phyloP scores from a whole-genome alignment of 2,329 filamentous ascomycete genomes.

The Graphium sp. region DNA sequence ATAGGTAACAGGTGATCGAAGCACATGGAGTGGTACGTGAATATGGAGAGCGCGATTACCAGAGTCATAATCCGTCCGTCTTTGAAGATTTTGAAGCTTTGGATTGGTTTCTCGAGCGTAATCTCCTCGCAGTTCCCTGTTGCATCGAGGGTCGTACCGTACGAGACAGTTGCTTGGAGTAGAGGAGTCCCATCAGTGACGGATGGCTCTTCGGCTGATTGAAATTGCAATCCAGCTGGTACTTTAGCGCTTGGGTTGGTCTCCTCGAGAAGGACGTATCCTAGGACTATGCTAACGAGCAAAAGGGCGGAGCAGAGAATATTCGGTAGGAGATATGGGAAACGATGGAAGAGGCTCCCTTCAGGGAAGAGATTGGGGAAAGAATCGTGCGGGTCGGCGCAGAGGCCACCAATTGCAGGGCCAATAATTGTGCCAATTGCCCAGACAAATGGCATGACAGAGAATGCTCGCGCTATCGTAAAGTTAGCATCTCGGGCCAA shows the following conservation, averaged over 20 bases:
- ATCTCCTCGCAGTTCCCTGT: slow-evolving; percentile 30
- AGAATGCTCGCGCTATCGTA: slow-evolving; percentile 59
- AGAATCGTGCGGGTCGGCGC: slow-evolving; percentile 59
- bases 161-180: slow-evolving; percentile 56
- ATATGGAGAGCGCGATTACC: slow-evolving; percentile 69
- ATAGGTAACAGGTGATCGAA: slow-evolving; percentile 87
- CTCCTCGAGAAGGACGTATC: slow-evolving; percentile 71
- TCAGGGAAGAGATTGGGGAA: slow-evolving; percentile 57
- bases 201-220: slow-evolving; percentile 22
- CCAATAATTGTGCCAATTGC: slow-evolving; percentile 79
- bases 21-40: slow-evolving; percentile 90
- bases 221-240: slow-evolving; percentile 13
- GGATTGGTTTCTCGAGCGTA: slow-evolving; percentile 9
- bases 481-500: not conserved
- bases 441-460: slow-evolving; percentile 93
- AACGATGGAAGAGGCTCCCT: slow-evolving; percentile 54
- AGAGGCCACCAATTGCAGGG: slow-evolving; percentile 72
- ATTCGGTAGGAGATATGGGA: slow-evolving; percentile 83
- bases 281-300: slow-evolving; percentile 60
- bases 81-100: slow-evolving; percentile 6
- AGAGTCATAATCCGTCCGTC: slow-evolving; percentile 19
- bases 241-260: slow-evolving; percentile 74
- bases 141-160: slow-evolving; percentile 47
- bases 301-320: slow-evolving; percentile 66
- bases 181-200: slow-evolving; percentile 55